phyloP scores from a whole-genome alignment of 2,329 filamentous ascomycete genomes.

The Cryphonectria parasitica region DNA sequence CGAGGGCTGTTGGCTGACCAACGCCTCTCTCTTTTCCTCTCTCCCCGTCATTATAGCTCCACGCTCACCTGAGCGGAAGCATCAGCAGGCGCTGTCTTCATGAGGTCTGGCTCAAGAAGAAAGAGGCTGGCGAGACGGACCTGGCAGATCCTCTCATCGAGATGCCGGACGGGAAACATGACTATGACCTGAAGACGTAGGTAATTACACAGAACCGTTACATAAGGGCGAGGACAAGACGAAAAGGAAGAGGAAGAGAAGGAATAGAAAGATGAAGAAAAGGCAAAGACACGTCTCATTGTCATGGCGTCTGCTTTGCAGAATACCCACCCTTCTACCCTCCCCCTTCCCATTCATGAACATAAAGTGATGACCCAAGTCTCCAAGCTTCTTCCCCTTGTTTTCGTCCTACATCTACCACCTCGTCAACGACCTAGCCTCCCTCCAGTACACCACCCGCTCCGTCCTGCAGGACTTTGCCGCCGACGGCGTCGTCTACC shows the following conservation, averaged over 20 bases:
- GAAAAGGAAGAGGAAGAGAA: background rate
- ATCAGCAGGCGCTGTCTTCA: slow-evolving; percentile 75
- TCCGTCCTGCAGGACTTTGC: slow-evolving; percentile 70
- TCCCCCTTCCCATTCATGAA: background rate
- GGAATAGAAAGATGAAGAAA: background rate
- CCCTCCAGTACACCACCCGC: slow-evolving; percentile 64
- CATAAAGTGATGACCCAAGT: background rate
- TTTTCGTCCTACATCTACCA: slow-evolving; percentile 82
- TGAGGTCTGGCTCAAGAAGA: slow-evolving; percentile 71
- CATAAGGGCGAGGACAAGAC: background rate
- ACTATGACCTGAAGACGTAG: slow-evolving; percentile 72
- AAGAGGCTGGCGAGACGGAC: slow-evolving; percentile 52
- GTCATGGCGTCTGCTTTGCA: background rate
- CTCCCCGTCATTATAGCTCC: slow-evolving; percentile 56
- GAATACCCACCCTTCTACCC: too few species aligned
- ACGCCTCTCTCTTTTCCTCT: background rate
- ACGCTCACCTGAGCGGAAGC: slow-evolving; percentile 80
- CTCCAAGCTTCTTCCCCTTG: slow-evolving; percentile 71
- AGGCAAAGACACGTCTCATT: background rate
- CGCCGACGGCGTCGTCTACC: slow-evolving; percentile 72
- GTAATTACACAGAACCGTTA: slow-evolving; percentile 31
- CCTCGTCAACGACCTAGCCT: slow-evolving; percentile 66
- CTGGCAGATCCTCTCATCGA: slow-evolving; percentile 70
- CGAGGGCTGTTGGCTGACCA: slow-evolving; percentile 12
- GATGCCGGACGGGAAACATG: slow-evolving; percentile 72